A percentile compares a stretch with the other conserved stretches of the same genome.
phyloP scores from a whole-genome alignment of 208 protist species.

The Leishmania gerbilli region DNA sequence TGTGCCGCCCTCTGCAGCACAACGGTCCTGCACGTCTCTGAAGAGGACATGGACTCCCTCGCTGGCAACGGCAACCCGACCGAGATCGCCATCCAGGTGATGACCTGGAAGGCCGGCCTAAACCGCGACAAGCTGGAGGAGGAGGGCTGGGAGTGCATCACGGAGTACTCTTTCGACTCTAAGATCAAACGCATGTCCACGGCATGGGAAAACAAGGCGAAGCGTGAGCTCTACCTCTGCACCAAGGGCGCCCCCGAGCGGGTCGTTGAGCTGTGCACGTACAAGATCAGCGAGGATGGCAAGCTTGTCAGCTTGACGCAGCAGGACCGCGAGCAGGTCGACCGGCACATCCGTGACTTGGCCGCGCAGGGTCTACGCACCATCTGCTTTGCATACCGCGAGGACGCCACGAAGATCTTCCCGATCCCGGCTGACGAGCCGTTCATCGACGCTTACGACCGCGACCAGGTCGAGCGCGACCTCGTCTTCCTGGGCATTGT shows the following conservation, averaged over 20 bases:
- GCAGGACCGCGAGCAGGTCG: constrained; percentile 41
- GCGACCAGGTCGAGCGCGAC: constrained; percentile 82
- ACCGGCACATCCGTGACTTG: constrained; percentile 61
- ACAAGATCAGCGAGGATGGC: constrained; percentile 43
- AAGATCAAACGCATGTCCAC: constrained; percentile 90
- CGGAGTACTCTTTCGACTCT: constrained; percentile 90
- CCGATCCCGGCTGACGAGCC: constrained; percentile 41
- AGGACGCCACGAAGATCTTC: constrained; percentile 36
- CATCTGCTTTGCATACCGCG: constrained; percentile 69
- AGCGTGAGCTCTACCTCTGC: constrained; percentile 69
- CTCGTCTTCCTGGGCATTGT: constrained; percentile 89
- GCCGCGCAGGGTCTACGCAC: constrained; percentile 65
- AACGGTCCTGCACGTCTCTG: constrained; percentile 57
- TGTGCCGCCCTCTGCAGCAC: constrained; percentile 83
- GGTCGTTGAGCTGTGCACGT: constrained; percentile 75
- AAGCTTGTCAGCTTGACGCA: constrained; percentile 38
- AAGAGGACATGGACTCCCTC: constrained; percentile 66
- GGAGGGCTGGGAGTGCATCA: constrained; percentile 78
- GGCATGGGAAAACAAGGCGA: constrained; percentile 66
- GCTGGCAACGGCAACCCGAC: constrained; percentile 85
- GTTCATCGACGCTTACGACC: constrained; percentile 55
- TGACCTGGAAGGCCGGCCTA: constrained; percentile 85
- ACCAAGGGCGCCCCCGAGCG: constrained; percentile 91
- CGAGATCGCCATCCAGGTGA: constrained; percentile 89
- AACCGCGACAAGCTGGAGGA: constrained; percentile 65